Evolutionary conservation across 371 early-diverging fungal species (phyloP), one percentile per base, ranked within the genome.

Genomic region (Umbelopsis sp.): DNA sequence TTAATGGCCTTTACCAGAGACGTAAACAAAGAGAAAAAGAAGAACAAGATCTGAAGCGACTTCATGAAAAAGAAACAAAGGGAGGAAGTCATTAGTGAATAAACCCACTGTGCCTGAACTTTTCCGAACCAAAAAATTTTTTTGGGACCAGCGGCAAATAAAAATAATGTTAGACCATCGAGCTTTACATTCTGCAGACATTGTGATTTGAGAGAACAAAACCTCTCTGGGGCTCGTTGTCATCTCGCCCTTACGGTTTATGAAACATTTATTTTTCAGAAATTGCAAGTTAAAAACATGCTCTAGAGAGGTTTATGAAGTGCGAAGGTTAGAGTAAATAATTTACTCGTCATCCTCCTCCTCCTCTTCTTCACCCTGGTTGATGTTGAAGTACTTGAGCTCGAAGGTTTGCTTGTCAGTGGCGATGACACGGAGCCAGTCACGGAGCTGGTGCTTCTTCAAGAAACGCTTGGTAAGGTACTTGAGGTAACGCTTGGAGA

Each of bases 401-500:
- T 94, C 91, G 89, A 94, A 99, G 81, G 95, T 88, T 76, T 86
- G 81, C 94, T 96, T 95, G 88, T 86, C 84, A 76, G 90, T 82
- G 79, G 97, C 90, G 81, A 97, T 89, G 72, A 98, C 98, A 84
- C 98, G 96, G 81, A 99, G 87, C 94, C 95, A 97, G 89, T 99
- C 99, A 82, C 97, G 93, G 86, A 99, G 92, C 84, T 91, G 89
- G 93, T 97, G 88, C 95, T 99, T 97, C 94, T 99, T 99, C 88
- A 99, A 89, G 95, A 96, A 99, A 92, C 96, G 96, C 95, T 99
- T 99, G 87, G 98, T 94, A 65, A 98, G 91, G 92, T 99, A 99
- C 94, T 99, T 99, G 85, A 98, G 83, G 94, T 97, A 97, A 75
- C 97, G 94, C 96, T 99, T 99, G 85, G 97, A 92, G 89, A 97